phyloP scores from a whole-genome alignment of 2,329 filamentous ascomycete genomes.

The Aspergillus uvarum region DNA sequence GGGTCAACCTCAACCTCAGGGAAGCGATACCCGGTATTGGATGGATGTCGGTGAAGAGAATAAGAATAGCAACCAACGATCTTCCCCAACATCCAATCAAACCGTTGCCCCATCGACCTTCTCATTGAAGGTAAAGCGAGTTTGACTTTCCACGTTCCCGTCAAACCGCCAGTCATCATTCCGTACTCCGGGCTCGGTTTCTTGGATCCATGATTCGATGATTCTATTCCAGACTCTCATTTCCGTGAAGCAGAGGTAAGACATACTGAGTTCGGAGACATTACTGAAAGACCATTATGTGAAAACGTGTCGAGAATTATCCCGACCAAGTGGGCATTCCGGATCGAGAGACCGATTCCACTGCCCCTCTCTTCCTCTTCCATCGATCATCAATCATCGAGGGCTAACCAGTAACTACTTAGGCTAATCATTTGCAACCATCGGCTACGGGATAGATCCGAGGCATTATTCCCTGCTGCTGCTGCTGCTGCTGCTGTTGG shows the following conservation, averaged over 20 bases:
- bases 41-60: slow-evolving; percentile 6
- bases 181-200: neutral
- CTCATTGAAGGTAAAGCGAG: slow-evolving; percentile 3
- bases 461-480: neutral
- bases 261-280: neutral
- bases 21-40: neutral
- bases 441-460: neutral
- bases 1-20: neutral
- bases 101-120: neutral
- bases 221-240: neutral
- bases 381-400: neutral
- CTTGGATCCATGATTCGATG: neutral
- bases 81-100: slow-evolving; percentile 1
- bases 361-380: neutral
- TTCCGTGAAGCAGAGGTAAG: too few relatives aligned
- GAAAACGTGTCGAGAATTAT: neutral
- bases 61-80: slow-evolving; percentile 9
- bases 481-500: neutral
- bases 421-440: neutral
- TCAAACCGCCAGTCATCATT: slow-evolving; percentile 2
- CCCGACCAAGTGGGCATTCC: neutral
- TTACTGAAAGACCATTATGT: neutral
- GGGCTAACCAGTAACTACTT: neutral
- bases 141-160: slow-evolving; percentile 8
- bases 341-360: neutral